Conservation (phyloP, 2,329 filamentous ascomycete genomes). For the Botrytis pseudocinerea region DNA sequence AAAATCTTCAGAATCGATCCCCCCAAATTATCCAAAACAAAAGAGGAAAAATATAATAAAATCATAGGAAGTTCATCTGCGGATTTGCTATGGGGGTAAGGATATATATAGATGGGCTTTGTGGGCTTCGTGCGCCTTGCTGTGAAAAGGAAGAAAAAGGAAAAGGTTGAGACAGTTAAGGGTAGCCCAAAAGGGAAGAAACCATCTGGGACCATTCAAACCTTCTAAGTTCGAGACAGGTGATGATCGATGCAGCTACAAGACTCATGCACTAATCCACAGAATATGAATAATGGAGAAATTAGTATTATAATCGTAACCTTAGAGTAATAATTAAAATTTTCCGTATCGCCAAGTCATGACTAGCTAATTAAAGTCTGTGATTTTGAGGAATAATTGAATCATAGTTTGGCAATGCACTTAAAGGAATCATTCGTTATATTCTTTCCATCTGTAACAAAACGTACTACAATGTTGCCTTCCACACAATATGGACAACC, state of each 20-base stretch:
- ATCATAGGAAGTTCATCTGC: background rate
- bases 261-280: background rate
- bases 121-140: background rate
- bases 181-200: background rate
- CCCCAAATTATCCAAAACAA: background rate
- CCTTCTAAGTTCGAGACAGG: background rate
- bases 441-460: background rate
- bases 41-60: background rate
- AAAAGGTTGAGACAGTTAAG: background rate
- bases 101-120: fast-evolving
- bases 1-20: too few species aligned
- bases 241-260: background rate
- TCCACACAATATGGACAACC: background rate
- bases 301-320: background rate
- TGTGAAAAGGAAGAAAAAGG: background rate
- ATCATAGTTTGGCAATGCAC: background rate
- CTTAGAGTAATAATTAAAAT: background rate
- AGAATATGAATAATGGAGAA: background rate
- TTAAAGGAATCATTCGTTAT: too few species aligned
- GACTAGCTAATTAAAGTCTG: background rate
- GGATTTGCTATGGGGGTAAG: background rate
- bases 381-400: background rate
- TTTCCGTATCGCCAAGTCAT: background rate
- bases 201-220: background rate
- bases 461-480: background rate